phyloP scores from a whole-genome alignment of 208 protist species.

The Blechomonas ayalai region DNA sequence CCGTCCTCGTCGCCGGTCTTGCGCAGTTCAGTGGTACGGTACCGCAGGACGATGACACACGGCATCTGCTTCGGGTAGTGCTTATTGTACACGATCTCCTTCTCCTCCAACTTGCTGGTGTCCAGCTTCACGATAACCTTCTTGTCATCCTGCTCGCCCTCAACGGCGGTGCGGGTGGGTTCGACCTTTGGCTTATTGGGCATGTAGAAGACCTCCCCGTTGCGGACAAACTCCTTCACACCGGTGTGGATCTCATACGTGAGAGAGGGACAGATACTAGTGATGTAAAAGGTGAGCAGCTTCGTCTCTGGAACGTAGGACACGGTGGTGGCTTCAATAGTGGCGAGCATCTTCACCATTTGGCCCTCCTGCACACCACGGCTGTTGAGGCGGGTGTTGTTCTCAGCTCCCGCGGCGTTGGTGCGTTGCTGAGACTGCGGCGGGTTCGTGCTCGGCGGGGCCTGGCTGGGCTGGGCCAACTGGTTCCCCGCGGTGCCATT shows the following conservation, averaged over 20 bases:
- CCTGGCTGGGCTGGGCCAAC: conserved; percentile 9
- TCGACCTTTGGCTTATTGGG: conserved; percentile 89
- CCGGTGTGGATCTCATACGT: conserved; percentile 89
- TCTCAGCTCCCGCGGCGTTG: too few relatives aligned
- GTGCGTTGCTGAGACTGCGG: conserved; percentile 8
- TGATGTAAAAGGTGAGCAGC: conserved; percentile 75
- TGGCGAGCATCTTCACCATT: conserved; percentile 89
- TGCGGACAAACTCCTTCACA: conserved; percentile 79
- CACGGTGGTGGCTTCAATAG: conserved; percentile 80
- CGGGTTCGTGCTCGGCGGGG: background rate
- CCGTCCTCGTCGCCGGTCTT: conserved; percentile 24
- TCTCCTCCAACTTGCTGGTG: conserved; percentile 64
- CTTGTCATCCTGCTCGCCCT: conserved; percentile 60
- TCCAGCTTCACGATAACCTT: conserved; percentile 77
- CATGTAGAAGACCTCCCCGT: conserved; percentile 68
- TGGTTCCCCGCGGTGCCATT: conserved; percentile 12
- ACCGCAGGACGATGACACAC: conserved; percentile 86
- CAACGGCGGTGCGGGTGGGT: conserved; percentile 56
- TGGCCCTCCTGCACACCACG: conserved; percentile 79
- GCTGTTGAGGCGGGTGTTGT: conserved; percentile 7
- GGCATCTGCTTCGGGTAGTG: conserved; percentile 89
- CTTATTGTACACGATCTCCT: conserved; percentile 80
- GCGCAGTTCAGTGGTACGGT: conserved; percentile 60
- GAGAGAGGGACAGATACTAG: conserved; percentile 50
- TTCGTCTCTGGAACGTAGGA: conserved; percentile 54